phyloP scores from a whole-genome alignment of 139 green algal species.

The Volvox africanus region DNA sequence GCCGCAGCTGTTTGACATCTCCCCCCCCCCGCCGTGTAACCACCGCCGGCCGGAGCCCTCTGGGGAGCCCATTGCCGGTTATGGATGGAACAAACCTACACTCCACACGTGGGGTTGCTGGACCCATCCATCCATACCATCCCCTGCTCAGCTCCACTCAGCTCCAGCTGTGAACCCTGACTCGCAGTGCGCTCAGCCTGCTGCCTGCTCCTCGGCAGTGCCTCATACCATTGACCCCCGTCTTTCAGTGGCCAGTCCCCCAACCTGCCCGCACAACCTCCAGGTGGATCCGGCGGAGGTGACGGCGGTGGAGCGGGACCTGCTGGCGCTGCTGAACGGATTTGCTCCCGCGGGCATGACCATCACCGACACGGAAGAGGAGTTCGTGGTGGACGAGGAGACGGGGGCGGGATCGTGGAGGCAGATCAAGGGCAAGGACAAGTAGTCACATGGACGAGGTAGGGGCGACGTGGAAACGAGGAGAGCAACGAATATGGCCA shows the following conservation, averaged over 20 bases:
- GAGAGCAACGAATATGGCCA: too few relatives aligned
- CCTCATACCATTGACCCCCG: not conserved
- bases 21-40: too few relatives aligned
- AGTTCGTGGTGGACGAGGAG: slow-evolving; percentile 74
- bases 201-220: not conserved
- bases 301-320: slow-evolving; percentile 68
- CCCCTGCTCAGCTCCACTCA: not conserved
- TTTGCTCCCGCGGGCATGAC: slow-evolving; percentile 74
- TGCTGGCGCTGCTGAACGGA: slow-evolving; percentile 76
- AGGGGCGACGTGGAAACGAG: too few relatives aligned
- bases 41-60: too few relatives aligned
- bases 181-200: not conserved
- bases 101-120: not conserved
- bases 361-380: slow-evolving; percentile 87
- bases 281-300: slow-evolving; percentile 56
- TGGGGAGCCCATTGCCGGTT: too few relatives aligned
- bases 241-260: not conserved
- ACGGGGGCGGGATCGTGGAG: slow-evolving; percentile 65
- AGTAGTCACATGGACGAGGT: not conserved
- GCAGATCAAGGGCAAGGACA: slow-evolving; percentile 45
- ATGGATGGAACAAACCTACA: too few relatives aligned
- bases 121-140: too few relatives aligned
- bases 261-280: not conserved
- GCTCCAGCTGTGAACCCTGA: not conserved
- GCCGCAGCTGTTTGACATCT: too few relatives aligned